Percentiles rank a stretch among this genome's conserved stretches.
phyloP scores from a whole-genome alignment of 192 early-diverging fungal genomes.

The Linderina pennispora region DNA sequence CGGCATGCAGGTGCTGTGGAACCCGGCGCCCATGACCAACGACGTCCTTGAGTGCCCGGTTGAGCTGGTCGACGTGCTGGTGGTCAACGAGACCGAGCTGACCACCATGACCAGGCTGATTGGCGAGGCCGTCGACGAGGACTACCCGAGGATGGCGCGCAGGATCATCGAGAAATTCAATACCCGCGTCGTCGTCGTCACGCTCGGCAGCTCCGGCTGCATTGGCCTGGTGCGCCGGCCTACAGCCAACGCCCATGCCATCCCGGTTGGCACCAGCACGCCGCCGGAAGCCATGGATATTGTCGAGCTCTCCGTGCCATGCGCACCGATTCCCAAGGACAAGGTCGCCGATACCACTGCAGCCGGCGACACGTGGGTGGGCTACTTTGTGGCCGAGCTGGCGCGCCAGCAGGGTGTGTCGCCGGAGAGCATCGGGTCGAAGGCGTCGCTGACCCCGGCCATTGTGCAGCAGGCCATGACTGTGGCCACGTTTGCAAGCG shows the following conservation, averaged over 20 bases:
- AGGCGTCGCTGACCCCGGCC: slow-evolving; percentile 19
- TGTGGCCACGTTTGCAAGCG: slow-evolving; percentile 32
- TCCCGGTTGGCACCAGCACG: slow-evolving; percentile 1
- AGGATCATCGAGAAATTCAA: slow-evolving; percentile 8
- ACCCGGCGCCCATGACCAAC: slow-evolving; percentile 73
- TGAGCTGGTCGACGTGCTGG: slow-evolving; percentile 63
- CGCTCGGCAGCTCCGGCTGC: slow-evolving; percentile 22
- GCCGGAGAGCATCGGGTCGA: slow-evolving; percentile 25
- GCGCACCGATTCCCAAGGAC: slow-evolving; percentile 18
- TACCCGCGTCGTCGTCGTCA: slow-evolving; percentile 17
- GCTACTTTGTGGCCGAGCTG: slow-evolving; percentile 43
- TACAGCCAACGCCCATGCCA: slow-evolving; percentile 12
- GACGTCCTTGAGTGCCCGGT: slow-evolving; percentile 33
- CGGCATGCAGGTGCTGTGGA: slow-evolving; percentile 71
- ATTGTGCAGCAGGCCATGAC: slow-evolving; percentile 32
- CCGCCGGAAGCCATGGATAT: slow-evolving; percentile 4
- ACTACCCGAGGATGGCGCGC: slow-evolving; percentile 5
- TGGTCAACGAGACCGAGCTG: slow-evolving; percentile 80
- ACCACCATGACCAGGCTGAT: slow-evolving; percentile 27
- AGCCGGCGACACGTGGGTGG: slow-evolving; percentile 47
- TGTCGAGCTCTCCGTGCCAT: slow-evolving; percentile 9
- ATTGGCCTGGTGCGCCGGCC: slow-evolving; percentile 22
- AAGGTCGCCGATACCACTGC: slow-evolving; percentile 38
- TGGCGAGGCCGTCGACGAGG: not conserved
- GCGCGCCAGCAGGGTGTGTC: slow-evolving; percentile 25